Base-by-base conservation (phyloP, 371 early-diverging fungal species). In the Haplosporangium sp. region DNA sequence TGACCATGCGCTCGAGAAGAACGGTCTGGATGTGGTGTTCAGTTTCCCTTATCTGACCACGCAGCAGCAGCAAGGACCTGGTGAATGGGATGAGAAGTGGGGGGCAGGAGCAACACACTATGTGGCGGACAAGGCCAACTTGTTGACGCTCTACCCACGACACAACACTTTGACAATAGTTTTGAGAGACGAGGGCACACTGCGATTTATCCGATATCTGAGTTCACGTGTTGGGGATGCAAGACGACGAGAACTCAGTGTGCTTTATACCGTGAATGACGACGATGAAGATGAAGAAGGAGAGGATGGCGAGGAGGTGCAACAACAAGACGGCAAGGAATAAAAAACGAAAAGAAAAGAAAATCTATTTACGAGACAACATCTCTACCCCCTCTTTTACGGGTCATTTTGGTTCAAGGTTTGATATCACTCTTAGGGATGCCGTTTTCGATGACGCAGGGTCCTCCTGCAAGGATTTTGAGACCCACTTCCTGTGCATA, bases 391-490 rank as follows among this genome's bases (percentile, higher is more conserved):
- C 63, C 2, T 36, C 48, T 21, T 55, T 64, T 80, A 64, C 88
- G 84, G 29, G 29, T 29, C 29, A 29, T 29, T 29, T 29, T 29
- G 29, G 29, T 29, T 29, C 29, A 29, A 1, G 29, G 29, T 29
- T 29, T 29, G 29, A 29, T 29, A 29, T 29, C 29, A 29, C 29
- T 29, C 29, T 29, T 29, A 4, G 29, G 29, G 67, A 79, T 68
- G 0, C 93, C 93, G 11, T 83, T 57, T 6, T 92, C 91, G 18
- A 94, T 83, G 52, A 95, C 86, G 66, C 94, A 95, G 5, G 93
- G 90, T 2, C 94, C 94, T 45, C 91, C 91, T 9, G 84, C 83
- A 54, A 94, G 85, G 29, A 90, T 81, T 23, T 86, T 81, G 57
- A 94, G 47, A 6, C 86, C 86, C 10, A 76, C 73, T 0, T 88